Conservation (phyloP, 805 yeast species). For the Ogataea paraovalis region DNA sequence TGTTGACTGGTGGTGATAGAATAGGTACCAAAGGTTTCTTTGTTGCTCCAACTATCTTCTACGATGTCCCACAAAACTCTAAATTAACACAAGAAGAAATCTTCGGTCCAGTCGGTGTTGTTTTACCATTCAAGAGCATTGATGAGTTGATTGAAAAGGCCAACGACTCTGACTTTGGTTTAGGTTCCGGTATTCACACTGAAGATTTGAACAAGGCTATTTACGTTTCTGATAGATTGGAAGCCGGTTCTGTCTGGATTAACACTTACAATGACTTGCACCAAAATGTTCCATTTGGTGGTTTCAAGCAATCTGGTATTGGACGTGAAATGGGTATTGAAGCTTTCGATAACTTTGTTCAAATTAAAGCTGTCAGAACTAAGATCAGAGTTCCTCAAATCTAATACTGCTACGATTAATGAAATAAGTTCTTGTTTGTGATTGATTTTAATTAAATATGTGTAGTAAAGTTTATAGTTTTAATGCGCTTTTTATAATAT, state of each 20-base stretch:
- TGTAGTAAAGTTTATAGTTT: not conserved
- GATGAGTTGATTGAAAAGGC: conserved; percentile 75
- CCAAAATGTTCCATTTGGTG: conserved; percentile 66
- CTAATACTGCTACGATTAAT: conserved; percentile 3
- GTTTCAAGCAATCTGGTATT: conserved; percentile 62
- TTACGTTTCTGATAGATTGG: conserved; percentile 59
- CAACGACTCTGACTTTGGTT: conserved; percentile 75
- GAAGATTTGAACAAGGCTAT: conserved; percentile 61
- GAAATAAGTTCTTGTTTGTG: not conserved
- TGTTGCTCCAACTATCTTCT: conserved; percentile 79
- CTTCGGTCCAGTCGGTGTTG: conserved; percentile 84
- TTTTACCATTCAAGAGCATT: conserved; percentile 63
- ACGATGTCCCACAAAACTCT: conserved; percentile 72
- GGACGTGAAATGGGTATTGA: conserved; percentile 74
- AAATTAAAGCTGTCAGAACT: conserved; percentile 62
- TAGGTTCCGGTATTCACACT: conserved; percentile 87
- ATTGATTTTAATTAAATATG: not conserved
- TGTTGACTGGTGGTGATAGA: conserved; percentile 81
- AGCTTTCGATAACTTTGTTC: conserved; percentile 62
- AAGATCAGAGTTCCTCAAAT: conserved; percentile 23
- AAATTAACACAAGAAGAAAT: conserved; percentile 83
- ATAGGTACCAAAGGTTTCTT: conserved; percentile 67
- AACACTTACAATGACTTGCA: conserved; percentile 72
- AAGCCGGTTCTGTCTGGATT: conserved; percentile 81
- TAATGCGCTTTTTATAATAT: not conserved